These are phyloP conservation scores for Xerophyta viscosa DNA, from an alignment of 106 monocot species.

Conservation along the genomic window DNA sequence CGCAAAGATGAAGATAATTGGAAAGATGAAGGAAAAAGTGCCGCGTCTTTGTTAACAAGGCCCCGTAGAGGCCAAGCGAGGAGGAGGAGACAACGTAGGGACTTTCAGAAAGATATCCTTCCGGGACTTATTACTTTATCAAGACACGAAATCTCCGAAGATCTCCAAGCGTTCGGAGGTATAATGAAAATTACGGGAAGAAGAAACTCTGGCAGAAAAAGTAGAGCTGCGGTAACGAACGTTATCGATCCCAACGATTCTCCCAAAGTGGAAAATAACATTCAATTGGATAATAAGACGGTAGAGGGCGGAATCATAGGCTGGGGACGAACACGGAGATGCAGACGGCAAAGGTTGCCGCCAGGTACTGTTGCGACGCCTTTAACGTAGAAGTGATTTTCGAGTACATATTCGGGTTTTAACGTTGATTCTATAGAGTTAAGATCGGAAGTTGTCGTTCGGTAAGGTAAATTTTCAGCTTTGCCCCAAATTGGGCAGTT, in stretches of 20 bases:
- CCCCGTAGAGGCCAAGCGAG: slow-evolving; percentile 19
- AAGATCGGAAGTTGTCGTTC: too few species aligned
- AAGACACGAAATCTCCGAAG: slow-evolving; percentile 6
- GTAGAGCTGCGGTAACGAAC: background rate
- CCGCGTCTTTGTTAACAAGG: slow-evolving; percentile 18
- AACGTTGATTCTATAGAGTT: background rate
- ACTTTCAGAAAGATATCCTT: slow-evolving; percentile 36
- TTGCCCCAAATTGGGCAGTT: too few species aligned
- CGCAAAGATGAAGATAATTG: slow-evolving; percentile 5
- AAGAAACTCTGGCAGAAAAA: slow-evolving; percentile 4
- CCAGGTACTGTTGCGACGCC: slow-evolving; percentile 13
- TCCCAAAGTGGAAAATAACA: slow-evolving; percentile 3
- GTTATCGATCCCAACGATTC: background rate
- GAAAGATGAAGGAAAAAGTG: slow-evolving; percentile 15
- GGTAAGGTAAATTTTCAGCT: too few species aligned
- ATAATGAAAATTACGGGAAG: slow-evolving; percentile 2
- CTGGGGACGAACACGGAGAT: slow-evolving; percentile 51
- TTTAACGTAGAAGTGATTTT: too few species aligned
- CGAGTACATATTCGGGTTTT: too few species aligned
- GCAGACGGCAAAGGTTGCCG: slow-evolving; percentile 35
- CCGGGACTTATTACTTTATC: slow-evolving; percentile 4
- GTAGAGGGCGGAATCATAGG: slow-evolving; percentile 21
- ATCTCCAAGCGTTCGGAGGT: slow-evolving; percentile 4
- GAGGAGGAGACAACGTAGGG: slow-evolving; percentile 22
- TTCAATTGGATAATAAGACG: slow-evolving; percentile 8